Evolutionary conservation across 306 rosid species (phyloP).

Genomic region (Carpinus fangiana): DNA sequence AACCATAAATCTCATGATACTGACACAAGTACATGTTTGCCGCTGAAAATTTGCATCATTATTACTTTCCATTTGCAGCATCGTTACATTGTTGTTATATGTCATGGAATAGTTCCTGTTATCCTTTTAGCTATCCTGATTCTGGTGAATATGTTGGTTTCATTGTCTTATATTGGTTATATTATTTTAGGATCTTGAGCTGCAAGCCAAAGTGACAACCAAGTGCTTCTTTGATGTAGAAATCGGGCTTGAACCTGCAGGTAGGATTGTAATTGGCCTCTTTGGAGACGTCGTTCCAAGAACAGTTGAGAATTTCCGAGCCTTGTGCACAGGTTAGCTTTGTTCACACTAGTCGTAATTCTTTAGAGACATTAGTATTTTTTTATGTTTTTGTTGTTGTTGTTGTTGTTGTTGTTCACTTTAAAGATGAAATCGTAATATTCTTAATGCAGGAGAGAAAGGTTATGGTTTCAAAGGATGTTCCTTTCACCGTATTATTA

Average conservation of each 20-base stretch:
- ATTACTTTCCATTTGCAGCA: background rate
- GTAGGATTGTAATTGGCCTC: conserved; percentile 70
- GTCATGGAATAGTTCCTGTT: background rate
- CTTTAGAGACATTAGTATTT: background rate
- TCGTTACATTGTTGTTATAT: background rate
- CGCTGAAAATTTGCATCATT: background rate
- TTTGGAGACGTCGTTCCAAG: conserved; percentile 78
- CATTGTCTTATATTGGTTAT: conserved; percentile 23
- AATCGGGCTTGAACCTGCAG: conserved; percentile 64
- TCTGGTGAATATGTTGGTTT: conserved; percentile 13
- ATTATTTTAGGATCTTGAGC: conserved; percentile 55
- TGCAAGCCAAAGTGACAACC: conserved; percentile 75
- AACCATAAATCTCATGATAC: background rate
- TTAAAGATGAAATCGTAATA: conserved; percentile 21
- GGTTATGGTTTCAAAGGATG: conserved; percentile 91
- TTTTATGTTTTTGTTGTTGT: conserved; percentile 6
- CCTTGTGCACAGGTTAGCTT: conserved; percentile 77
- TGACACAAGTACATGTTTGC: background rate
- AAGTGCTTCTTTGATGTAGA: conserved; percentile 83
- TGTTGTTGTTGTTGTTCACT: background rate
- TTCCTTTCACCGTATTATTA: conserved; percentile 90
- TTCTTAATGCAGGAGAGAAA: conserved; percentile 73
- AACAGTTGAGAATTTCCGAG: conserved; percentile 86
- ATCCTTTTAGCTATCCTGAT: background rate
- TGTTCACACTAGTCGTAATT: background rate